Evolutionary conservation across 331 rosid species (phyloP), one percentile per base, ranked within the genome.

Genomic region (Spiraea crenata): DNA sequence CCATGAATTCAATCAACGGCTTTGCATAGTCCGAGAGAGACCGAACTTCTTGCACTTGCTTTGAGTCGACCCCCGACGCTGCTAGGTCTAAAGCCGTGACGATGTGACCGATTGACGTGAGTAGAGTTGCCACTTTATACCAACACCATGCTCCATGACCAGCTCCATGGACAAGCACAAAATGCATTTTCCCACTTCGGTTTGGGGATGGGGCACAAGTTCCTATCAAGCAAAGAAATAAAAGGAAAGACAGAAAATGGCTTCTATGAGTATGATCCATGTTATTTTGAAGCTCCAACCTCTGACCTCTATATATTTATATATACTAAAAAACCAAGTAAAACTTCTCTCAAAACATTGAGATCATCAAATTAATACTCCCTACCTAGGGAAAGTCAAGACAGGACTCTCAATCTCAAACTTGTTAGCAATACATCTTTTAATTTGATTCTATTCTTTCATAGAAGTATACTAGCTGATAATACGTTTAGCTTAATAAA

Each of bases 71-170:
- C 5, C 84, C 80, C 1, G 38, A 44, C 7, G 81, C 75, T 38
- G 78, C 72, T 46, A 76, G 31, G 73, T 76, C 78, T 6, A 70
- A 19, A 5, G 72, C 57, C 34, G 72, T 76, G 40, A 76, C 78
- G 11, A 62, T 15, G 69, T 73, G 74, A 58, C 82, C 82, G 10
- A n/a, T 4, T 1, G 76, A 67, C 49, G 66, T 70, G 37, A 74
- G 34, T 10, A 56, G 42, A 39, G 67, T 17, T 8, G 12, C 16
- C 47, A 81, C n/a, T 63, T 75, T n/a, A n/a, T n/a, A n/a, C n/a
- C n/a, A n/a, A n/a, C n/a, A n/a, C n/a, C 86, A 82, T 9, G 83
- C 83, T 42, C 86, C 86, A 49, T 71, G 83, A 7, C 75, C n/a
- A 5, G 75, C 67, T 66, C 86, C 83, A 57, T 82, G 86, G 65